phyloP scores from a whole-genome alignment of 106 monocot genomes.

The Vanilla planifolia region DNA sequence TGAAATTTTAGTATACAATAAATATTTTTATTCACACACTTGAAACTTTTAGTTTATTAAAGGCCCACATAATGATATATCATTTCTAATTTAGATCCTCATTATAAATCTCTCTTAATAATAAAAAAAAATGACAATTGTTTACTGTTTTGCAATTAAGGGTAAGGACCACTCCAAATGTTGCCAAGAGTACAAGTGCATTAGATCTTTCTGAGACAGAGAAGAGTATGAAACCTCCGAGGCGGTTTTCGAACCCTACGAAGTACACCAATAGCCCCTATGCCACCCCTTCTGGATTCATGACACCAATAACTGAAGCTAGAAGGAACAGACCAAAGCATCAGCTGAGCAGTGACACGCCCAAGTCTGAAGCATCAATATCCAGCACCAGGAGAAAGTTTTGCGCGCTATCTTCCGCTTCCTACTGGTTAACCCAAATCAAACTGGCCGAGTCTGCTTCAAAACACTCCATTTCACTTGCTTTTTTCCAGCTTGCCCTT shows the following conservation, averaged over 20 bases:
- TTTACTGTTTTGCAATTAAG: too few relatives aligned
- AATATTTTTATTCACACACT: too few relatives aligned
- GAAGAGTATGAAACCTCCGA: conserved; percentile 45
- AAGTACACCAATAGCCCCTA: conserved; percentile 24
- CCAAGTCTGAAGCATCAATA: conserved; percentile 49
- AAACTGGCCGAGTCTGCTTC: conserved; percentile 68
- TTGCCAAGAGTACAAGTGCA: conserved; percentile 50
- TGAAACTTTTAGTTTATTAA: too few relatives aligned
- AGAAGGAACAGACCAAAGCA: conserved; percentile 16
- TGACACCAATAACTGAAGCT: conserved; percentile 42
- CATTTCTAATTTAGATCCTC: too few relatives aligned
- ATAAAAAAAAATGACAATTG: too few relatives aligned
- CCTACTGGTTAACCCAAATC: conserved; percentile 86
- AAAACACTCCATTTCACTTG: conserved; percentile 72
- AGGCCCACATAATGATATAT: too few relatives aligned
- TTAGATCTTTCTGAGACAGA: conserved; percentile 47
- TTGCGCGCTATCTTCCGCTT: conserved; percentile 60
- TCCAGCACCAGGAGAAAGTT: conserved; percentile 47
- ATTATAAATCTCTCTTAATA: too few relatives aligned
- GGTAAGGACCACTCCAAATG: conserved; percentile 22
- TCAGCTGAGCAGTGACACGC: conserved; percentile 33
- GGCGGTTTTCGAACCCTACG: conserved; percentile 54
- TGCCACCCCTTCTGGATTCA: conserved; percentile 17
- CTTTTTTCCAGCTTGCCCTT: conserved; percentile 84
- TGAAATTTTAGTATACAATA: too few relatives aligned